A percentile compares a stretch with the other conserved stretches of the same genome.
These are phyloP conservation scores for Hylodesmum podocarpum DNA, from an alignment of 306 rosid species.

Conservation along the genomic window DNA sequence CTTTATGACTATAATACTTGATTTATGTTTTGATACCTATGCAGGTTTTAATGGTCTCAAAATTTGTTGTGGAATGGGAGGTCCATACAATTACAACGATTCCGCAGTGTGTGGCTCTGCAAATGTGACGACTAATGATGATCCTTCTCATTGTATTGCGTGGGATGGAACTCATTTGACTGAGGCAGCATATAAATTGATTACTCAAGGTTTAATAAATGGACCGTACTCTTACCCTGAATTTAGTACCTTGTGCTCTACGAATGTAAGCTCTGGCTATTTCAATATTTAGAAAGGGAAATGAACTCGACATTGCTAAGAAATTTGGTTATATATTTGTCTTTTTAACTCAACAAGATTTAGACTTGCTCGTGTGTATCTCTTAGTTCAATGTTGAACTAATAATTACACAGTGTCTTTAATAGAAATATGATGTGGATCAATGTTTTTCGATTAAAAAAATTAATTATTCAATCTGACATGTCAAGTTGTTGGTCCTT, in stretches of 20 bases:
- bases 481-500: no score
- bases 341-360: no score
- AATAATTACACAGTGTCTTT: no score
- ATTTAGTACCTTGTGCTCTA: not conserved
- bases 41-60: slow-evolving; percentile 38
- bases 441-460: no score
- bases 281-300: no score
- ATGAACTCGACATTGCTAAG: no score
- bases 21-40: not conserved
- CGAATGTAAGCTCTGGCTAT: not conserved
- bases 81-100: slow-evolving; percentile 33
- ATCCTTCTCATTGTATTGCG: slow-evolving; percentile 43
- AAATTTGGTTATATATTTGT: no score
- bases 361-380: no score
- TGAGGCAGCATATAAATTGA: slow-evolving; percentile 55
- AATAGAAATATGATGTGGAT: no score
- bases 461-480: no score
- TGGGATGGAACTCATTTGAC: slow-evolving; percentile 71
- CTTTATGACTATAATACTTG: not conserved
- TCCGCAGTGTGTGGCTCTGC: slow-evolving; percentile 10
- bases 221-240: slow-evolving; percentile 33
- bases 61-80: slow-evolving; percentile 40
- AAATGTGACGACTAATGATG: slow-evolving; percentile 30
- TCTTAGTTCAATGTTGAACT: no score
- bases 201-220: slow-evolving; percentile 32